Conservation (phyloP, 2,329 filamentous ascomycete species). For the Pseudodiploospora longispora region DNA sequence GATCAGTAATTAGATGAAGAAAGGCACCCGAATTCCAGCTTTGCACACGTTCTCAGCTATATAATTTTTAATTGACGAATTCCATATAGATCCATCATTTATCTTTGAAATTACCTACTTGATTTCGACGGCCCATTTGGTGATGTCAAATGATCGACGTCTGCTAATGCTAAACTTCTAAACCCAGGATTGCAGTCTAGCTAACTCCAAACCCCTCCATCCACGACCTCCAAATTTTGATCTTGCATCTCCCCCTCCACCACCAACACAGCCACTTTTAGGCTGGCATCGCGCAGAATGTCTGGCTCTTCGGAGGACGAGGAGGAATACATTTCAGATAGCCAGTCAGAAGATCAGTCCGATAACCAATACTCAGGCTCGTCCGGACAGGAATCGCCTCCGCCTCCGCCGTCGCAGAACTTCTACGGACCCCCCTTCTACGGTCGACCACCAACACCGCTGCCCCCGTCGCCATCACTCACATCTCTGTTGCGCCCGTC, state of each 20-base stretch:
- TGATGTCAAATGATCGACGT: too few species aligned
- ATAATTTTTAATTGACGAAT: too few species aligned
- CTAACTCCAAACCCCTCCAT: not conserved
- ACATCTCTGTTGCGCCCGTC: slow-evolving; percentile 87
- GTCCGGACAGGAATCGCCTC: slow-evolving; percentile 29
- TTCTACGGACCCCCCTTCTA: slow-evolving; percentile 82
- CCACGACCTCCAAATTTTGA: too few species aligned
- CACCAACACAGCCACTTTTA: not conserved
- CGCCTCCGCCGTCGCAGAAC: slow-evolving; percentile 42
- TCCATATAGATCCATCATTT: too few species aligned
- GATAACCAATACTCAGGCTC: slow-evolving; percentile 14
- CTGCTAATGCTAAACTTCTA: too few species aligned
- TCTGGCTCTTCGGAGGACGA: slow-evolving; percentile 27
- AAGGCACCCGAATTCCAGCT: too few species aligned
- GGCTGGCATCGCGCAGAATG: slow-evolving; percentile 12
- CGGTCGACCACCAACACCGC: slow-evolving; percentile 87
- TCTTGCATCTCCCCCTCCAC: not conserved
- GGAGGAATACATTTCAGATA: slow-evolving; percentile 27
- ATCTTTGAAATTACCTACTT: too few species aligned
- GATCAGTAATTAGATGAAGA: too few species aligned
- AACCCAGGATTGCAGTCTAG: not conserved
- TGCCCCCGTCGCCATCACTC: slow-evolving; percentile 85
- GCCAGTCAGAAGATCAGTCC: slow-evolving; percentile 14
- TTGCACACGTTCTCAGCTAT: too few species aligned
- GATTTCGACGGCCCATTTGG: too few species aligned